Conservation (phyloP, 2,329 filamentous ascomycete genomes). For the Cladophialophora psammophila region DNA sequence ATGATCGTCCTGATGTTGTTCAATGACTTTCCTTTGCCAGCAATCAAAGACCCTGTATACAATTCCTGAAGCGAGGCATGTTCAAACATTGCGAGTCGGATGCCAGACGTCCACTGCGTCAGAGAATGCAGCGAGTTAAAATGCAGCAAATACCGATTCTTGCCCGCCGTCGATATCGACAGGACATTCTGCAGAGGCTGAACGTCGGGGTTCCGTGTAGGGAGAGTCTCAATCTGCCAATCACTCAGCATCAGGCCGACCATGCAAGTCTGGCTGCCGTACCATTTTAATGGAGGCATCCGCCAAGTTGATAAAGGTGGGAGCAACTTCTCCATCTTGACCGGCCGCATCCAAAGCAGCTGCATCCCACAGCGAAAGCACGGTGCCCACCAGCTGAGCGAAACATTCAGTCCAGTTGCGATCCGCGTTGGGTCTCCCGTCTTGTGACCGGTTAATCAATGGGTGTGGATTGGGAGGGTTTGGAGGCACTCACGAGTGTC, state of each 20-base stretch:
- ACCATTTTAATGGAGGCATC: constrained; percentile 99
- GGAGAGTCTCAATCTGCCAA: constrained; percentile 81
- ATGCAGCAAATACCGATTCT: constrained; percentile 93
- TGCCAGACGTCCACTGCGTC: constrained; percentile 94
- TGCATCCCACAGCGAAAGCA: constrained; percentile 94
- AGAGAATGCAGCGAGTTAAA: constrained; percentile 95
- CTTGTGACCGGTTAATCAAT: constrained; percentile 54
- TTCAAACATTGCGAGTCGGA: constrained; percentile 92
- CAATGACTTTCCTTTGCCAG: constrained; percentile 85
- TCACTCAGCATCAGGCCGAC: constrained; percentile 35
- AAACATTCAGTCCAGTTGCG: constrained; percentile 96
- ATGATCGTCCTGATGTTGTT: constrained; percentile 93
- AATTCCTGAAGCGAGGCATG: constrained; percentile 92
- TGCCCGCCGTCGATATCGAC: constrained; percentile 92
- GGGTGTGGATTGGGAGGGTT: not conserved
- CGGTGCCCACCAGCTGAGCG: constrained; percentile 92
- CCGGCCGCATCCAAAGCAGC: constrained; percentile 87
- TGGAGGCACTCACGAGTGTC: constrained; percentile 75
- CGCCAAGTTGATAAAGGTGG: constrained; percentile 94
- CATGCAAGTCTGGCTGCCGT: constrained; percentile 42
- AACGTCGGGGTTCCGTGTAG: constrained; percentile 77
- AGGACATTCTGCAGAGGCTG: constrained; percentile 92
- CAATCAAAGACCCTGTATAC: constrained; percentile 94
- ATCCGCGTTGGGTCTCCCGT: constrained; percentile 84
- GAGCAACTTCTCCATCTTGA: constrained; percentile 82